Base-by-base conservation (phyloP, 192 early-diverging fungal species). In the Phycomyces blakesleeanus region DNA sequence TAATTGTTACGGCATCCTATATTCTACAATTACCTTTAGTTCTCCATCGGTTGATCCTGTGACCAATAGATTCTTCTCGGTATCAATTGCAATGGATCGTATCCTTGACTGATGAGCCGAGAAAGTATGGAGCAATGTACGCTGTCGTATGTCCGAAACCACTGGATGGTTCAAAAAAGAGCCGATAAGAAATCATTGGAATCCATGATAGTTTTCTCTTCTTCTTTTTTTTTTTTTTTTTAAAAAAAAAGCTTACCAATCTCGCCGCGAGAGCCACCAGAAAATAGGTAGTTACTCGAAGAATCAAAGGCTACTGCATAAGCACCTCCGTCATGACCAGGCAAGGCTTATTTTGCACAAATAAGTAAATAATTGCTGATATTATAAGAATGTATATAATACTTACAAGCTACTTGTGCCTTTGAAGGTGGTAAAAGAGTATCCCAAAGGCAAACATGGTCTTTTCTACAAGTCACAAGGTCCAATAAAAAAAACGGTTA, bases 401-500 rank as follows among this genome's bases (percentile, higher is more conserved):
- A 61, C 69, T 50, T 78, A 78, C 76, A 61, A 41, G 85, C 84
- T n/a, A 90, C 74, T 34, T 76, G 68, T 11, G 82, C 59, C 54
- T 84, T 83, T 1, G 72, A 51, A n/a, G 78, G 62, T 3, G 90
- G 88, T n/a, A 93, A 56, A 4, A 93, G 64, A 3, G 90, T 84
- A 56, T 93, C 91, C 86, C 87, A 93, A 14, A 93, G 66, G 16
- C 81, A 87, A 6, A 93, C 73, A 67, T 93, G 86, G 26, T 81
- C 64, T 24, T 60, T 54, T 25, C 71, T 73, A 49, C 3, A 34
- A 50, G 15, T 24, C 22, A 29, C 27, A 50, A 44, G 41, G n/a
- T n/a, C 44, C 55, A 47, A 57, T 18, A 24, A 26, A 41, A 37
- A 37, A 15, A 55, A 25, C 29, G 8, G 38, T 20, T 15, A 20